phyloP scores from a whole-genome alignment of 352 stramenopile genomes.

The Phytopythium litorale region DNA sequence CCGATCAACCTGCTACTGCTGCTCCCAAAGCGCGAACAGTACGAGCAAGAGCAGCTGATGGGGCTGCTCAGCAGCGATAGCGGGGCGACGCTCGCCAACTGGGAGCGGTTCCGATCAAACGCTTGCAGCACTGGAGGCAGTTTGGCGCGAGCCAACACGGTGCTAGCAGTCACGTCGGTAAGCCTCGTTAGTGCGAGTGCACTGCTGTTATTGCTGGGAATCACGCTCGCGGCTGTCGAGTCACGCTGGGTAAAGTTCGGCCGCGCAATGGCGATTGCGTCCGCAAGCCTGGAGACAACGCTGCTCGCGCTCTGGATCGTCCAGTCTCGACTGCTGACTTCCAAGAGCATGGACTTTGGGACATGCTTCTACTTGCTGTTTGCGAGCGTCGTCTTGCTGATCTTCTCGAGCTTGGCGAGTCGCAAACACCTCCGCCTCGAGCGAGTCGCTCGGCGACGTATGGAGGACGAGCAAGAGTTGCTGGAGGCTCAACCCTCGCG shows the following conservation, averaged over 20 bases:
- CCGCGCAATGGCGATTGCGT: constrained; percentile 16
- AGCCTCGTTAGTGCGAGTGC: constrained; percentile 18
- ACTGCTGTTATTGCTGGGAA: constrained; percentile 31
- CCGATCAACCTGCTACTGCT: background rate
- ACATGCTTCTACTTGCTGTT: constrained; percentile 51
- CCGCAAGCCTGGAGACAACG: constrained; percentile 21
- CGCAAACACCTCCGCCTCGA: constrained; percentile 39
- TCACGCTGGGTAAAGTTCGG: constrained; percentile 32
- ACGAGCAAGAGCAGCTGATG: constrained; percentile 1
- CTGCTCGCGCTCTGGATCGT: constrained; percentile 38
- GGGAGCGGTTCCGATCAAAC: constrained; percentile 39
- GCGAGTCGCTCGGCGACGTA: constrained; percentile 19
- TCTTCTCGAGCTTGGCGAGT: constrained; percentile 22
- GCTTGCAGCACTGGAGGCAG: constrained; percentile 24
- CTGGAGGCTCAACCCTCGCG: constrained; percentile 11
- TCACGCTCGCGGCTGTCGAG: constrained; percentile 42
- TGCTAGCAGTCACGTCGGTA: constrained; percentile 22
- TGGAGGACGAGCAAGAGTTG: constrained; percentile 19
- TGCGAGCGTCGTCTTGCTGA: constrained; percentile 24
- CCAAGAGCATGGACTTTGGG: constrained; percentile 24
- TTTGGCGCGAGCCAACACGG: constrained; percentile 24
- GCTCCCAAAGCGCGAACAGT: background rate
- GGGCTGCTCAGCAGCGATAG: background rate
- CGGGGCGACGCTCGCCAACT: constrained; percentile 11
- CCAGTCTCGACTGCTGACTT: constrained; percentile 30